Evolutionary conservation across 164 flowering plant genomes (phyloP).

Genomic region (Saururus chinensis): DNA sequence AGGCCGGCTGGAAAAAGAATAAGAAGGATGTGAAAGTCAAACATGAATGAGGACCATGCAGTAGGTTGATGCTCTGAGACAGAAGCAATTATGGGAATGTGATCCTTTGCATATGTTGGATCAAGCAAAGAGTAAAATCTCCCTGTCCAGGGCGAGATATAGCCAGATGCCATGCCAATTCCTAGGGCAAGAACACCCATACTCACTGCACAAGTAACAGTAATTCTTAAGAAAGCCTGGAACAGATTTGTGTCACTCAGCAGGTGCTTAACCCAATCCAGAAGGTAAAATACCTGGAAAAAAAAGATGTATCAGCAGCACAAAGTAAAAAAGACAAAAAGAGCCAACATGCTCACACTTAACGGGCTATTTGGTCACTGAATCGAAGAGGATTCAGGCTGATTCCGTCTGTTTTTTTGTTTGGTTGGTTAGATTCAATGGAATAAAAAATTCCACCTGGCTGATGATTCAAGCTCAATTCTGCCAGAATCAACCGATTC

Average conservation of each 20-base stretch:
- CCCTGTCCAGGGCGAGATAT: constrained; percentile 98
- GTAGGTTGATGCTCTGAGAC: constrained; percentile 99
- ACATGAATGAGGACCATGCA: constrained; percentile 99
- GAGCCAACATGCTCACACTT: background rate
- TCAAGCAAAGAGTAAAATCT: constrained; percentile 93
- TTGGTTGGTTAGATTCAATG: no score
- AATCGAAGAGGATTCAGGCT: no score
- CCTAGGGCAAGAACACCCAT: constrained; percentile 78
- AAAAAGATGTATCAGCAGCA: background rate
- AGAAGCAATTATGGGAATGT: constrained; percentile 96
- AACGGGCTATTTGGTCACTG: no score
- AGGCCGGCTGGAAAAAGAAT: constrained; percentile 96
- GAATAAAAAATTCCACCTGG: no score
- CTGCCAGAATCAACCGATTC: no score
- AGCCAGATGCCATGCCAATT: constrained; percentile 91
- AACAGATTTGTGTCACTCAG: constrained; percentile 69
- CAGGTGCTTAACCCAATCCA: constrained; percentile 83
- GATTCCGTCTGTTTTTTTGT: no score
- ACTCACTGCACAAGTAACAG: constrained; percentile 61
- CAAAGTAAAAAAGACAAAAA: background rate
- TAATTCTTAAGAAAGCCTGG: constrained; percentile 77
- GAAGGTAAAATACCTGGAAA: constrained; percentile 82
- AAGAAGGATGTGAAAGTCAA: constrained; percentile 90
- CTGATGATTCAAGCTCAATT: no score
- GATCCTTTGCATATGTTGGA: constrained; percentile 98